These are phyloP conservation scores for Datisca glomerata DNA, from an alignment of 306 rosid species.

Conservation along the genomic window DNA sequence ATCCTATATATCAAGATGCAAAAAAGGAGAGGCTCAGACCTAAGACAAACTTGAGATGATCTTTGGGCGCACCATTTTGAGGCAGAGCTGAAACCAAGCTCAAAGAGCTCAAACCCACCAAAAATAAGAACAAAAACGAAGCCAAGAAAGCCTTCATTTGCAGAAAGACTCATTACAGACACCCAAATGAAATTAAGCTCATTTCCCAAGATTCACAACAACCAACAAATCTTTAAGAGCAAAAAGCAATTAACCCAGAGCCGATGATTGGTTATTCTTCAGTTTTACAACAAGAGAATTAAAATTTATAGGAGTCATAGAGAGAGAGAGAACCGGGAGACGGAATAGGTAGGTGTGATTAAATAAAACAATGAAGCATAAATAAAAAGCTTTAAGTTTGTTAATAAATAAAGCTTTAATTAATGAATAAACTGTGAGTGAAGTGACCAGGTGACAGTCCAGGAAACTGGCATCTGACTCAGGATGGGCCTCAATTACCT, in stretches of 20 bases:
- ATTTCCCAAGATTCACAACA: conserved; percentile 9
- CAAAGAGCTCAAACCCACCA: conserved; percentile 22
- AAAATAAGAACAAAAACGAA: conserved; percentile 20
- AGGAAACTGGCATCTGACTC: too few species aligned
- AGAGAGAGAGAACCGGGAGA: conserved; percentile 3
- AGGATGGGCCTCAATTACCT: too few species aligned
- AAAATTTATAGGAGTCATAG: conserved; percentile 12
- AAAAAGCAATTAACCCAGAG: neutral
- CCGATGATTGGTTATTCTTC: neutral
- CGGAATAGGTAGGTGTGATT: conserved; percentile 49
- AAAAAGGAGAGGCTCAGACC: conserved; percentile 37
- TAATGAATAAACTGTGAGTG: too few species aligned
- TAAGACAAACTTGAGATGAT: conserved; percentile 25
- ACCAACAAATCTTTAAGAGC: conserved; percentile 1
- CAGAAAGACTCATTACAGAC: conserved; percentile 13
- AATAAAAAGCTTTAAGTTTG: neutral
- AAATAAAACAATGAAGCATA: conserved; percentile 9
- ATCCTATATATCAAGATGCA: conserved; percentile 14
- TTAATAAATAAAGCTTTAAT: too few species aligned
- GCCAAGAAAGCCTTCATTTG: conserved; percentile 33
- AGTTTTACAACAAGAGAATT: neutral
- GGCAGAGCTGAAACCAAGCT: conserved; percentile 43
- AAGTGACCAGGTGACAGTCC: too few species aligned
- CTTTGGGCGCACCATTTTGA: conserved; percentile 16
- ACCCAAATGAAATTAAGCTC: conserved; percentile 20